Evolutionary conservation across 2,329 filamentous ascomycete species (phyloP), one percentile per base, ranked within the genome.

Genomic region (Talaromyces atroroseus): DNA sequence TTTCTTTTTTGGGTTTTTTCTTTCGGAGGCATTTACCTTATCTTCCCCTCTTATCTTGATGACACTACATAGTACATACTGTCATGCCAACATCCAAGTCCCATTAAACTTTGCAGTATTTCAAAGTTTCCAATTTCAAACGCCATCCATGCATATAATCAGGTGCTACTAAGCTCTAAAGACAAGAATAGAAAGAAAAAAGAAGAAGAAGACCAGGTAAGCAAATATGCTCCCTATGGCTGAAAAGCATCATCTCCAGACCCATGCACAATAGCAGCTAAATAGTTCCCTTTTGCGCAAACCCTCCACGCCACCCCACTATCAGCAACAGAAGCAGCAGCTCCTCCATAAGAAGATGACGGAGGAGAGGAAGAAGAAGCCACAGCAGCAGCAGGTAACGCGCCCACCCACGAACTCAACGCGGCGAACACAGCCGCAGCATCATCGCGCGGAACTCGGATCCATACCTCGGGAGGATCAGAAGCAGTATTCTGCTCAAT

Each of bases 331-430:
- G 16, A 57, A 50, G 14, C 60, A 58, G 34, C 54, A 46, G 11
- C 52, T 40, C 32, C 60, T 49, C 11, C 38, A 21, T 2, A 23
- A 3, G 16, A 23, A 16, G 18, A 23, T 16, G 23, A 16, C 16
- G 6, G 7, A 24, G 23, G 10, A 18, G 23, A n/a, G 47, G 46
- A 14, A n/a, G 42, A 12, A 7, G 23, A 12, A 1, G 49, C 49
- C 24, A 51, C 61, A 32, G 26, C 26, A 29, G 26, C 26, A 29
- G 38, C 46, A 44, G 53, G 34, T 5, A 54, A 18, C 18, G 18
- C n/a, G 1, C 74, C 73, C 52, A 75, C 67, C 77, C 77, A 79
- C 32, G 75, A 77, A 63, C 73, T 76, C 57, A 79, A 48, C 32
- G 76, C 76, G 14, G 70, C 70, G 6, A 74, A 66, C 14, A 78